Conservation (phyloP, 2,329 filamentous ascomycete species). For the Penicillium hordei region DNA sequence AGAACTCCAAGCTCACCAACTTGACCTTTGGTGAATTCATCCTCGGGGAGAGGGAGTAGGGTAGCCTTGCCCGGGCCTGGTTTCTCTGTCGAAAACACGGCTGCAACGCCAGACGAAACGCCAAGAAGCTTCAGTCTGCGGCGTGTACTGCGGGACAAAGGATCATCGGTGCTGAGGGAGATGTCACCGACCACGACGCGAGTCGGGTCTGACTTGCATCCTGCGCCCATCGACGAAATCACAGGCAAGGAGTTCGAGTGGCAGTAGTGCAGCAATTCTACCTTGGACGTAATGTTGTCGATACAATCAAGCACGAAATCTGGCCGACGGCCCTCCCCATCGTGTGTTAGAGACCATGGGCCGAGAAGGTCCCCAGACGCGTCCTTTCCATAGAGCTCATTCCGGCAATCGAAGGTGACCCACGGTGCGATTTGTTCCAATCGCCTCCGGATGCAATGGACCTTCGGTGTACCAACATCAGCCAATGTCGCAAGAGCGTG, state of each 20-base stretch:
- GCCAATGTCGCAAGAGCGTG: constrained; percentile 92
- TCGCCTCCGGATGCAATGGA: constrained; percentile 75
- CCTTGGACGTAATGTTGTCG: constrained; percentile 97
- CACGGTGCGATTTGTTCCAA: constrained; percentile 87
- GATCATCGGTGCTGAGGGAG: constrained; percentile 80
- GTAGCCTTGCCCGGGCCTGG: constrained; percentile 87
- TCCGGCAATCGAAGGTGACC: constrained; percentile 82
- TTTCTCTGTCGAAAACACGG: constrained; percentile 90
- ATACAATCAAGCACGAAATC: constrained; percentile 96
- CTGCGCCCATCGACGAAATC: constrained; percentile 94
- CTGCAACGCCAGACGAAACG: constrained; percentile 80
- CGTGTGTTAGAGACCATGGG: constrained; percentile 58
- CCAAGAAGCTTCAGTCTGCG: constrained; percentile 74
- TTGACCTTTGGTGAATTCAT: constrained; percentile 81
- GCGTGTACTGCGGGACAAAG: constrained; percentile 80
- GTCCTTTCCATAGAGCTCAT: constrained; percentile 74
- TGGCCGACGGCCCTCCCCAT: constrained; percentile 54
- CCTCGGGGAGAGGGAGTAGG: constrained; percentile 79
- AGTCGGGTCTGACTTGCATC: constrained; percentile 85
- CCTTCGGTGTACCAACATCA: constrained; percentile 91
- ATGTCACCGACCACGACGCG: constrained; percentile 90
- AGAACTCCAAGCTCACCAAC: constrained; percentile 86
- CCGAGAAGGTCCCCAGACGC: constrained; percentile 67
- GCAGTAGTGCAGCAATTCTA: constrained; percentile 85
- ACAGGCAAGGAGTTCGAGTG: constrained; percentile 73